phyloP scores from a whole-genome alignment of 352 stramenopile genomes.

The Elongisporangium anandrum region DNA sequence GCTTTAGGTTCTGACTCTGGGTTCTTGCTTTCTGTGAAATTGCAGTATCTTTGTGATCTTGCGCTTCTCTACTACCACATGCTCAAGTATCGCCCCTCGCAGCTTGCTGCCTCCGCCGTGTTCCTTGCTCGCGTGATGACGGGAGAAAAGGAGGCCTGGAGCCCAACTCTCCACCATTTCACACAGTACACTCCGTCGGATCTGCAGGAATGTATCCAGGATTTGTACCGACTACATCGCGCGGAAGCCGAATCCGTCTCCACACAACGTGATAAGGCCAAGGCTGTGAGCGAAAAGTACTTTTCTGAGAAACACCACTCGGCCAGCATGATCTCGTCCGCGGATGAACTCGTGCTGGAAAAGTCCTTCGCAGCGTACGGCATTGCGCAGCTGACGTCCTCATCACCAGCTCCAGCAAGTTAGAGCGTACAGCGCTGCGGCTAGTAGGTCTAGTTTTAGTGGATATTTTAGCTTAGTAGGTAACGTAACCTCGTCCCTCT shows the following conservation, averaged over 20 bases:
- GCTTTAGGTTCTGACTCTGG: constrained; percentile 5
- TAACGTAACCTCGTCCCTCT: neutral
- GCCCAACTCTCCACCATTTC: constrained; percentile 76
- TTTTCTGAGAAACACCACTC: constrained; percentile 58
- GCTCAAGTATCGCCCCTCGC: constrained; percentile 67
- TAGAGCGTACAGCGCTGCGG: constrained; percentile 1
- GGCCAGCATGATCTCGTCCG: constrained; percentile 42
- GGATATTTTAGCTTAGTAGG: neutral
- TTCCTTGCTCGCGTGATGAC: constrained; percentile 74
- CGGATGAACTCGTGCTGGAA: constrained; percentile 34
- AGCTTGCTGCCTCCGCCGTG: constrained; percentile 64
- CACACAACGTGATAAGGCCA: constrained; percentile 70
- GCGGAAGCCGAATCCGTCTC: constrained; percentile 55
- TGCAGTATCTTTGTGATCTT: constrained; percentile 74
- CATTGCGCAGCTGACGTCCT: neutral
- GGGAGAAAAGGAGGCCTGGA: constrained; percentile 58
- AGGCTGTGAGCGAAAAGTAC: constrained; percentile 83
- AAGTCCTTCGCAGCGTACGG: constrained; percentile 38
- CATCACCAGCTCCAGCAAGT: constrained; percentile 1
- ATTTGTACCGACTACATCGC: constrained; percentile 57
- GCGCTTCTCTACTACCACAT: constrained; percentile 66
- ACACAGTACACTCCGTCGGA: constrained; percentile 72
- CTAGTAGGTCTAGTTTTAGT: neutral
- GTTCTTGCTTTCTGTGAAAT: constrained; percentile 2
- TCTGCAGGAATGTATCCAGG: constrained; percentile 57